Conservation (phyloP, 2,329 filamentous ascomycete genomes). For the Trichoderma koningii region DNA sequence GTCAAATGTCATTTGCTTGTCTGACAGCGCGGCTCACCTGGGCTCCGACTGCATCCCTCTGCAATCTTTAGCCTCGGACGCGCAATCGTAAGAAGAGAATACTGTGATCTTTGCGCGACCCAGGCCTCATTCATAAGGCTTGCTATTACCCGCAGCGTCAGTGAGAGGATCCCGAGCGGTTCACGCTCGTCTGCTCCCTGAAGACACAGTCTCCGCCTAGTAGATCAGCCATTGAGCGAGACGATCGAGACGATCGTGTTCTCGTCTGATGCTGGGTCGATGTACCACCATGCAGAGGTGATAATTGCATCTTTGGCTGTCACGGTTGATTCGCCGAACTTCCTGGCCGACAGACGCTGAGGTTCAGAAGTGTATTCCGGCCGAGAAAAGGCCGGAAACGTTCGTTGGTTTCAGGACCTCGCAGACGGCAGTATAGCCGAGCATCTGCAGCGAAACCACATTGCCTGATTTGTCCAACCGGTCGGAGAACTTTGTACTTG, state of each 20-base stretch:
- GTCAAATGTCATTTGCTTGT: slow-evolving; percentile 9
- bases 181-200: not conserved
- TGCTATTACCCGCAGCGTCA: slow-evolving; percentile 5
- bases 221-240: not conserved
- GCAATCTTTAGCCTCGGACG: not conserved
- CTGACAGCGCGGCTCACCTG: not conserved
- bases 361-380: slow-evolving; percentile 19
- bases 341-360: not conserved
- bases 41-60: not conserved
- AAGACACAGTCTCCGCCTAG: not conserved
- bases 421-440: slow-evolving; percentile 11
- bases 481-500: not conserved
- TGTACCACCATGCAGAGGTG: not conserved
- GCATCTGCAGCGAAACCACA: slow-evolving; percentile 4
- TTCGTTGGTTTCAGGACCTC: slow-evolving; percentile 17
- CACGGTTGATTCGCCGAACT: not conserved
- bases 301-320: not conserved
- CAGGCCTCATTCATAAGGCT: not conserved
- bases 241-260: not conserved
- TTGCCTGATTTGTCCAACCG: slow-evolving; percentile 4
- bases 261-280: not conserved
- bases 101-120: not conserved
- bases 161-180: not conserved
- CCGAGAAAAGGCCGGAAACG: slow-evolving; percentile 26
- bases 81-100: too few relatives aligned